A percentile compares a stretch with the other conserved stretches of the same genome.
Evolutionary conservation across 2,329 filamentous ascomycete species (phyloP).

Genomic region (Monosporascus sp.): DNA sequence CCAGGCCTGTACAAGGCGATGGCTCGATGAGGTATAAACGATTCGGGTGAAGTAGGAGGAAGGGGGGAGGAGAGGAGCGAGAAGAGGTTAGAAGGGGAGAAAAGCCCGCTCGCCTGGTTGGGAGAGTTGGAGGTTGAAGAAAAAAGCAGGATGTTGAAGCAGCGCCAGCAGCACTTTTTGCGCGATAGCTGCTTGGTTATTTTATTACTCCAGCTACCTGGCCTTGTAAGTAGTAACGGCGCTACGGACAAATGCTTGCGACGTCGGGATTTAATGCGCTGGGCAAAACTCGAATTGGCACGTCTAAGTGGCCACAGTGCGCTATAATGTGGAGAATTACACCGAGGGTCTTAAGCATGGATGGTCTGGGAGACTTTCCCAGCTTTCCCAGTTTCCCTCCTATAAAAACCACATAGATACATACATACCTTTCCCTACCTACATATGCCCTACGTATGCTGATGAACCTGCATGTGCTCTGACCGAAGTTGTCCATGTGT

Average conservation of each 20-base stretch:
- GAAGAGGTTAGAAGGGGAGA: constrained; percentile 8
- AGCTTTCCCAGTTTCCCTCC: not conserved
- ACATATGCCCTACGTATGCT: too few species aligned
- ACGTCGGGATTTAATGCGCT: not conserved
- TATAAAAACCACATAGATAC: too few species aligned
- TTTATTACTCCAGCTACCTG: too few species aligned
- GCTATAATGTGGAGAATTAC: too few species aligned
- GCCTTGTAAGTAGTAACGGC: not conserved
- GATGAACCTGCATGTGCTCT: too few species aligned
- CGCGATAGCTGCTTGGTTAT: too few species aligned
- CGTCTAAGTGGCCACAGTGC: not conserved
- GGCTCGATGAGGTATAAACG: not conserved
- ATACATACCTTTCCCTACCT: too few species aligned
- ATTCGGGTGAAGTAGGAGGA: constrained; percentile 6
- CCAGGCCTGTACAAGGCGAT: constrained; percentile 19
- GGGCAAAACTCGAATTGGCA: not conserved
- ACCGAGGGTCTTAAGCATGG: too few species aligned
- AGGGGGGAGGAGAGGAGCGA: constrained; percentile 13
- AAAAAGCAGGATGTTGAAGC: too few species aligned
- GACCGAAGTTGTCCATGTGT: too few species aligned
- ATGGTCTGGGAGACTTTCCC: not conserved
- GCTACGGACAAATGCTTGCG: not conserved
- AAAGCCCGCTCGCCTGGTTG: not conserved
- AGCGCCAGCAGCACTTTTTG: too few species aligned
- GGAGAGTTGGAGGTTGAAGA: not conserved